These are phyloP conservation scores for Viridothelium virens DNA, from an alignment of 495 filamentous ascomycete species.

Conservation along the genomic window DNA sequence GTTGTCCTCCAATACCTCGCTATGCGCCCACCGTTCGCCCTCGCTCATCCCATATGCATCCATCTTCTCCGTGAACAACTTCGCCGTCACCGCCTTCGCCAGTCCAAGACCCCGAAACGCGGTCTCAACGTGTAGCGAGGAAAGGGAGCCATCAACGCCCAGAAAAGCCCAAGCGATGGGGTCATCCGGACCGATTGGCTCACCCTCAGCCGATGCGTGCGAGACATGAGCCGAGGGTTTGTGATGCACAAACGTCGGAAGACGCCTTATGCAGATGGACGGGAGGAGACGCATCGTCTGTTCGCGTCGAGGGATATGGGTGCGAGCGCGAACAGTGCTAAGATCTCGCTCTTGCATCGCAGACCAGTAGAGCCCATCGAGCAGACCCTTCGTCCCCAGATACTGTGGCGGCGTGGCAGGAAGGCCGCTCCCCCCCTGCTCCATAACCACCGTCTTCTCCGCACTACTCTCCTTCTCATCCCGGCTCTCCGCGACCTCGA, in stretches of 20 bases:
- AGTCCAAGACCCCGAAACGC: constrained; percentile 31
- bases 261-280: neutral
- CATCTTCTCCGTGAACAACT: constrained; percentile 29
- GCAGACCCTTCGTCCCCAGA: constrained; percentile 15
- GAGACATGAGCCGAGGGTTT: neutral
- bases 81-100: constrained; percentile 31
- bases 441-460: neutral
- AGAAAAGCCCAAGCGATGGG: constrained; percentile 36
- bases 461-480: neutral
- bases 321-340: constrained; percentile 19
- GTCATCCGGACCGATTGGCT: neutral
- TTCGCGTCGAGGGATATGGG: constrained; percentile 22
- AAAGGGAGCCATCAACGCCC: constrained; percentile 31
- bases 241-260: neutral
- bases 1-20: constrained; percentile 35
- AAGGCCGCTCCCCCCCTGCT: neutral
- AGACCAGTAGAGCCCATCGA: constrained; percentile 19
- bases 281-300: constrained; percentile 22
- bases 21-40: constrained; percentile 28
- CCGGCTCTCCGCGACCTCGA: too few relatives aligned
- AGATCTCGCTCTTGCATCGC: constrained; percentile 12
- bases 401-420: neutral
- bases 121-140: constrained; percentile 30
- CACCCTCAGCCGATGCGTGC: neutral
- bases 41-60: constrained; percentile 15